A percentile compares a stretch with the other conserved stretches of the same genome.
These are phyloP conservation scores for Gymnopilus junonius DNA, from an alignment of 768 basidiomycete genomes.

Conservation along the genomic window DNA sequence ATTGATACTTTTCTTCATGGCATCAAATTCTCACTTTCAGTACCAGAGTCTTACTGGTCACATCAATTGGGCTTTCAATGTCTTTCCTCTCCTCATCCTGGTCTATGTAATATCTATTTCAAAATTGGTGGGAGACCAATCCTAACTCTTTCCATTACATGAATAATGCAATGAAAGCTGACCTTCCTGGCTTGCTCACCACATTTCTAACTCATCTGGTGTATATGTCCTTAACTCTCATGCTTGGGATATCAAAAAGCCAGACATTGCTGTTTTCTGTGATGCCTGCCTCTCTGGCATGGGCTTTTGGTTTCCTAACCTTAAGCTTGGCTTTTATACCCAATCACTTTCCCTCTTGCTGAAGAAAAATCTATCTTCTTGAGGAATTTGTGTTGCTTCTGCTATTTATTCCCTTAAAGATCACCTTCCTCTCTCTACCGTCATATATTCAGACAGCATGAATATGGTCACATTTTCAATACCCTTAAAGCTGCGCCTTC, in stretches of 20 bases:
- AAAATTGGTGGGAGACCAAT: slow-evolving; percentile 33
- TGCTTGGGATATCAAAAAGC: slow-evolving; percentile 21
- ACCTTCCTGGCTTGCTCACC: slow-evolving; percentile 35
- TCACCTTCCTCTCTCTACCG: too few relatives aligned
- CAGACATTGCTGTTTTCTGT: slow-evolving; percentile 17
- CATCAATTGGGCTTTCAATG: slow-evolving; percentile 46
- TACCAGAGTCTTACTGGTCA: slow-evolving; percentile 36
- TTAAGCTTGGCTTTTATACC: slow-evolving; percentile 25
- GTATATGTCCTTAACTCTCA: slow-evolving; percentile 23
- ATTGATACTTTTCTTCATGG: background rate
- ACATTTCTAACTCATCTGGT: slow-evolving; percentile 22
- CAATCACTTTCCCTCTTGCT: background rate
- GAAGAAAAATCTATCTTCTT: background rate
- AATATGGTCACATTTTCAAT: slow-evolving; percentile 40
- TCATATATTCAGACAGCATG: slow-evolving; percentile 33
- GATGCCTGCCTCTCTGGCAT: slow-evolving; percentile 31
- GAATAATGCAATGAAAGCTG: slow-evolving; percentile 28
- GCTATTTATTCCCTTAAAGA: background rate
- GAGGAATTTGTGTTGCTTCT: background rate
- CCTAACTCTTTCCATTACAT: slow-evolving; percentile 22
- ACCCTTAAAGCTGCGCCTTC: slow-evolving; percentile 14
- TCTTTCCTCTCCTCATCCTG: slow-evolving; percentile 39
- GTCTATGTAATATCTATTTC: slow-evolving; percentile 33
- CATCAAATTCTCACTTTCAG: background rate
- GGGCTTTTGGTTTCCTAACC: slow-evolving; percentile 32